Evolutionary conservation across 441 rosid genomes (phyloP), one percentile per base, ranked within the genome.

Genomic region (Kokia cookei): DNA sequence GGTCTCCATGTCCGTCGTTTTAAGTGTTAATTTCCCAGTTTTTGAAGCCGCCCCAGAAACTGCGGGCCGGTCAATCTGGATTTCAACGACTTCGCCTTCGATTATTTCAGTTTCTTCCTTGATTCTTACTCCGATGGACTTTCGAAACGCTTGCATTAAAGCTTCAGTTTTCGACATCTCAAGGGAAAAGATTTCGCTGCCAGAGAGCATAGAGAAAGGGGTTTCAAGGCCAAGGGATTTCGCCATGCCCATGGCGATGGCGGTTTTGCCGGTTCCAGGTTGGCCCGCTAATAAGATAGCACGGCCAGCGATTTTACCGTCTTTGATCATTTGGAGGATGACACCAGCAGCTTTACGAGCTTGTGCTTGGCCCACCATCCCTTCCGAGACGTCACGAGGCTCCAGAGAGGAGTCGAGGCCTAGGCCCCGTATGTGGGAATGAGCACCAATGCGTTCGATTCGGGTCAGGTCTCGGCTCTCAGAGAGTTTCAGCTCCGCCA

Each of bases 221-320:
- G 99, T 94, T 74, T 94, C 99, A 24, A 84, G 86, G 6, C 99
- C 99, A 0, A 94, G 88, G 2, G 99, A 94, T 78, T 93, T 94
- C 19, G 99, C 99, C 94, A 94, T 89, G 19, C 99, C 99, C 98
- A 94, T 94, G 0, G 99, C 99, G 42, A 93, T 93, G 9, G 98
- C 98, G 0, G 98, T 94, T 73, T 94, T 94, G 2, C 99, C 98
- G 0, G 98, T 93, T 12, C 99, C 99, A 0, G 99, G 98, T 19
- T 94, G 99, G 0, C 98, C 99, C 2, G 97, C 99, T 0, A 93
- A 82, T 15, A 94, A 91, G 47, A 94, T 90, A 1, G 97, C 98
- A 14, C 97, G 89, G 3, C 97, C 99, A 0, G 98, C 97, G n/a
- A 93, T 93, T 80, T 87, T 91, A 0, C 98, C 97, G 37, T 91